Conservation (phyloP, 2,329 filamentous ascomycete genomes). For the Parastagonospora avenae region DNA sequence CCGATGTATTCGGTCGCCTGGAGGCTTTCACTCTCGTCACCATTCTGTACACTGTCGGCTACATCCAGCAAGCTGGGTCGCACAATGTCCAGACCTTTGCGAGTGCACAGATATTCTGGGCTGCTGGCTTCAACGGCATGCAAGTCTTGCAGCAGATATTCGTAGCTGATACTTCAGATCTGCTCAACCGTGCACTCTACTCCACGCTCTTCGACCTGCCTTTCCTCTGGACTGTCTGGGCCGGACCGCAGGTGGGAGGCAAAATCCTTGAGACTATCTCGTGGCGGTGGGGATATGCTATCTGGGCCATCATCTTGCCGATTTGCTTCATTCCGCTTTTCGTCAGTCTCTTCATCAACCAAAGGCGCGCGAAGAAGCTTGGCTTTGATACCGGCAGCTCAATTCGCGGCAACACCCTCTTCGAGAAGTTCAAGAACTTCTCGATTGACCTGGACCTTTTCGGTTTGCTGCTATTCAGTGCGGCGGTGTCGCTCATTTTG, state of each 20-base stretch:
- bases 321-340: constrained; percentile 61
- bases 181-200: constrained; percentile 65
- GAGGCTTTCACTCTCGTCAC: constrained; percentile 63
- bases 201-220: constrained; percentile 64
- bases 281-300: constrained; percentile 69
- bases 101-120: constrained; percentile 65
- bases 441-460: constrained; percentile 62
- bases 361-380: constrained; percentile 57
- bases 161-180: constrained; percentile 63
- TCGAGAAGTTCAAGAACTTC: constrained; percentile 50
- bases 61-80: constrained; percentile 62
- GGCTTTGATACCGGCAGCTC: constrained; percentile 51
- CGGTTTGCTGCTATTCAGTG: constrained; percentile 52
- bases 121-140: constrained; percentile 64
- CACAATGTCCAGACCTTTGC: constrained; percentile 59
- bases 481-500: constrained; percentile 59
- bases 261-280: constrained; percentile 53
- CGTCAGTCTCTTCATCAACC: constrained; percentile 58
- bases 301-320: constrained; percentile 67
- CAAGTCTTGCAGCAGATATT: constrained; percentile 68
- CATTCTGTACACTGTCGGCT: constrained; percentile 61
- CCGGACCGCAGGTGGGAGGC: constrained; percentile 60
- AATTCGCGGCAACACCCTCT: constrained; percentile 41
- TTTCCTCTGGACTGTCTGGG: constrained; percentile 66
- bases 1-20: constrained; percentile 66